These are phyloP conservation scores for Carex cristatella DNA, from an alignment of 176 grass and related monocot genomes.

Conservation along the genomic window DNA sequence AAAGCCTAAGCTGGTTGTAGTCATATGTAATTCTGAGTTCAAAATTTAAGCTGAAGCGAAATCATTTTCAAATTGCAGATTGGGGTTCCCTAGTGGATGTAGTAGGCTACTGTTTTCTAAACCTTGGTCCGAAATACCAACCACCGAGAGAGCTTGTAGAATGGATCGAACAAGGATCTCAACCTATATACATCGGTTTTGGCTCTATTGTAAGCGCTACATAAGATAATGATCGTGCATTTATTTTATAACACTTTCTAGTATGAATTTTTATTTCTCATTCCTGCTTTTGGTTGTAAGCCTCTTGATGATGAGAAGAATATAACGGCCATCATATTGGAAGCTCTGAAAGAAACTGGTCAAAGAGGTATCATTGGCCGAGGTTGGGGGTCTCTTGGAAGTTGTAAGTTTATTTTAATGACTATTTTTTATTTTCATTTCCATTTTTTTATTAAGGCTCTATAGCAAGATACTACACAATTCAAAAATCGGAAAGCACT, in stretches of 20 bases:
- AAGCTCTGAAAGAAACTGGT: constrained; percentile 81
- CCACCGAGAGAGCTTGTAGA: constrained; percentile 53
- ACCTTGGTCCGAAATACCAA: constrained; percentile 93
- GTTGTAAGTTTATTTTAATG: constrained; percentile 52
- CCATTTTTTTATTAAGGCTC: neutral
- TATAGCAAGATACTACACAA: neutral
- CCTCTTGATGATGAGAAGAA: constrained; percentile 94
- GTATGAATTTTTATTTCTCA: neutral
- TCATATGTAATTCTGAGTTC: neutral
- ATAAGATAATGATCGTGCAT: neutral
- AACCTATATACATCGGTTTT: constrained; percentile 97
- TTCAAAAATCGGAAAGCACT: constrained; percentile 3
- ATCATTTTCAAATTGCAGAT: constrained; percentile 40
- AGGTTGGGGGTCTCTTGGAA: constrained; percentile 95
- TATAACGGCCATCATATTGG: constrained; percentile 71
- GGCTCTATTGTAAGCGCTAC: constrained; percentile 74
- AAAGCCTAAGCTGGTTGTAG: neutral
- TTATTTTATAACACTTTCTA: constrained; percentile 13
- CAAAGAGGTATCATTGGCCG: constrained; percentile 90
- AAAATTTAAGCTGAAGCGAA: neutral
- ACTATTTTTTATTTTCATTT: constrained; percentile 12
- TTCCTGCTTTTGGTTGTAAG: constrained; percentile 45
- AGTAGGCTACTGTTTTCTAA: constrained; percentile 93
- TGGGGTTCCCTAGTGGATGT: constrained; percentile 92
- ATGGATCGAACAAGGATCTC: constrained; percentile 75